phyloP scores from a whole-genome alignment of 1,284 basidiomycete genomes.

The Ceratobasidium sp. region DNA sequence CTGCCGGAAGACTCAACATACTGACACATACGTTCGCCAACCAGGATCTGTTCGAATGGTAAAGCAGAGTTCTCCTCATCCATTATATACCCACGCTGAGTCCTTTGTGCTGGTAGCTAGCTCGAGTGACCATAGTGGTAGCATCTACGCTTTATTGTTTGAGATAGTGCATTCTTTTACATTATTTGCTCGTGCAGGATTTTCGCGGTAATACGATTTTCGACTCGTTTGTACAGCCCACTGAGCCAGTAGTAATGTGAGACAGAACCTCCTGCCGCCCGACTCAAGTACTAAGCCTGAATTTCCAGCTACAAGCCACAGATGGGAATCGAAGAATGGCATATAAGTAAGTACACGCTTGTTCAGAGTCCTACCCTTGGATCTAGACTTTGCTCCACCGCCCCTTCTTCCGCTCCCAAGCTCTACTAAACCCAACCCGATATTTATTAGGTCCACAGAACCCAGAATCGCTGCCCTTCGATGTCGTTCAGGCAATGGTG shows the following conservation, averaged over 20 bases:
- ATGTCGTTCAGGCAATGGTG: conserved; percentile 15
- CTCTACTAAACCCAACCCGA: too few relatives aligned
- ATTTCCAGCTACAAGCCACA: too few relatives aligned
- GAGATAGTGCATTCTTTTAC: background rate
- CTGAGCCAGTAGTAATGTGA: conserved; percentile 13
- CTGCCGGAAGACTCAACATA: too few relatives aligned
- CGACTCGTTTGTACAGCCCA: conserved; percentile 21
- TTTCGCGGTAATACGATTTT: conserved; percentile 9
- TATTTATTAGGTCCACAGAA: background rate
- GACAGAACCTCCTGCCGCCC: background rate
- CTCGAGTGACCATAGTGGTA: conserved; percentile 22
- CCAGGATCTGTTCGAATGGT: conserved; percentile 26
- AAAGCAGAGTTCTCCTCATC: background rate
- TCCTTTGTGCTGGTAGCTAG: conserved; percentile 6
- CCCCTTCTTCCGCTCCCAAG: background rate
- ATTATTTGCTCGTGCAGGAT: background rate
- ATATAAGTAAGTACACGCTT: conserved; percentile 1
- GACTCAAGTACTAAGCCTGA: too few relatives aligned
- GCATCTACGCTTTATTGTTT: background rate
- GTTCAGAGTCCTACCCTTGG: background rate
- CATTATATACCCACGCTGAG: background rate
- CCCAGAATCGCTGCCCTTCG: conserved; percentile 7
- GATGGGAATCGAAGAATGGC: background rate
- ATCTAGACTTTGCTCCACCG: background rate
- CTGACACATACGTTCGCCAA: background rate